Base-by-base conservation (phyloP, 176 grass and related monocot species). In the Juncus effusus region DNA sequence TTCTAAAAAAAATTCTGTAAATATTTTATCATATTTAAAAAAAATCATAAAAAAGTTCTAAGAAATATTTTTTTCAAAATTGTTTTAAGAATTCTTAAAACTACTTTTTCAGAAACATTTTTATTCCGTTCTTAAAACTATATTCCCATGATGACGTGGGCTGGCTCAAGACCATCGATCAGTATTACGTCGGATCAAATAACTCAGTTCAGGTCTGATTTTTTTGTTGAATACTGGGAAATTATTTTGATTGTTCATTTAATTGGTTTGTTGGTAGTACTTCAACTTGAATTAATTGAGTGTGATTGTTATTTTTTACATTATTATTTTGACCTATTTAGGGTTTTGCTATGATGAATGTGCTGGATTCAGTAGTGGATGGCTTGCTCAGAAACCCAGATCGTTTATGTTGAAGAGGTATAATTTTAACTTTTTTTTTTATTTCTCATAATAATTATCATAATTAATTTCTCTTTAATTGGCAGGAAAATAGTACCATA, bases 131-230 rank as follows among this genome's bases (percentile, higher is more conserved):
- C n/a, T n/a, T n/a, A n/a, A n/a, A n/a, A n/a, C n/a, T n/a, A n/a
- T n/a, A 95, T 77, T 78, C 83, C 2, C 91, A 95, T 55, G 91
- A 95, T 72, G 91, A 95, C 75, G 91, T 95, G 14, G 91, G 91
- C n/a, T 95, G 91, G 91, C 83, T 95, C 65, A 95, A 95, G 86
- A 95, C 91, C 36, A 19, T 95, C 28, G 91, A 95, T 75, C 91
- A 95, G 86, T 95, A 95, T 80, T 95, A 63, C 52, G 86, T 95
- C 19, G 91, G 91, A 0, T 87, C 91, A 54, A 95, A 95, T 65
- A 95, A 82, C 60, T 37, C 13, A 70, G 86, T 95, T 73, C 86
- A 85, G 80, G 90, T 95, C 12, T 10, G 45, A 68, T 71, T 60
- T 39, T n/a, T 37, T 16, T 59, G 19, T 28, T 54, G 15, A 13